Percentiles rank a stretch among this genome's conserved stretches.
These are phyloP conservation scores for Thalassia testudinum DNA, from an alignment of 116 monocot genomes.

Conservation along the genomic window DNA sequence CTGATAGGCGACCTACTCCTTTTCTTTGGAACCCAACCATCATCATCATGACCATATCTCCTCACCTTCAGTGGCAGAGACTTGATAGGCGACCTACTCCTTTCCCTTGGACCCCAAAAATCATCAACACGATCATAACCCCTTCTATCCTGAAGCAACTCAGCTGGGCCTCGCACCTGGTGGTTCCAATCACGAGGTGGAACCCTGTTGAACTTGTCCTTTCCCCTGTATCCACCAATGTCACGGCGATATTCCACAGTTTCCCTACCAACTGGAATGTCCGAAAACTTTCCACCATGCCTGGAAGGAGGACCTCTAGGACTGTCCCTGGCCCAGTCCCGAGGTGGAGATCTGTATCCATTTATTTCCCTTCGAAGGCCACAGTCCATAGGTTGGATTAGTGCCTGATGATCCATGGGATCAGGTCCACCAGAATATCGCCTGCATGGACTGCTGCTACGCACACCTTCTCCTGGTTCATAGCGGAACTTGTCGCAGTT, in stretches of 20 bases:
- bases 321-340: conserved; percentile 19
- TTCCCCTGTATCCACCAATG: conserved; percentile 9
- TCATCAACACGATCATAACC: conserved; percentile 22
- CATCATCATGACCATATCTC: conserved; percentile 18
- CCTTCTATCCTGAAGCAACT: conserved; percentile 16
- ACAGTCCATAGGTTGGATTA: conserved; percentile 14
- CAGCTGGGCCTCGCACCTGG: conserved; percentile 13
- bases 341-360: conserved; percentile 45
- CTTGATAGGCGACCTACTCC: conserved; percentile 54
- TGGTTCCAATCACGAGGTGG: conserved; percentile 11
- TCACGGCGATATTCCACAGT: conserved; percentile 20
- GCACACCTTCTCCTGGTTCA: conserved; percentile 9
- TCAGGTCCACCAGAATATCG: conserved; percentile 22
- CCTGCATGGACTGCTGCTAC: conserved; percentile 24
- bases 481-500: conserved; percentile 57
- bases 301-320: conserved; percentile 24
- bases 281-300: conserved; percentile 17
- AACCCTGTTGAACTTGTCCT: conserved; percentile 20
- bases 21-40: conserved; percentile 22
- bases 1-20: conserved; percentile 53
- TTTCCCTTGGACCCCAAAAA: conserved; percentile 23
- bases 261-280: conserved; percentile 11
- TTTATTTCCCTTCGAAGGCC: conserved; percentile 17
- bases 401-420: conserved; percentile 11
- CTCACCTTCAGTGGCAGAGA: conserved; percentile 14